These are phyloP conservation scores for Pulveroboletus sp. DNA, from an alignment of 768 basidiomycete genomes.

Conservation along the genomic window DNA sequence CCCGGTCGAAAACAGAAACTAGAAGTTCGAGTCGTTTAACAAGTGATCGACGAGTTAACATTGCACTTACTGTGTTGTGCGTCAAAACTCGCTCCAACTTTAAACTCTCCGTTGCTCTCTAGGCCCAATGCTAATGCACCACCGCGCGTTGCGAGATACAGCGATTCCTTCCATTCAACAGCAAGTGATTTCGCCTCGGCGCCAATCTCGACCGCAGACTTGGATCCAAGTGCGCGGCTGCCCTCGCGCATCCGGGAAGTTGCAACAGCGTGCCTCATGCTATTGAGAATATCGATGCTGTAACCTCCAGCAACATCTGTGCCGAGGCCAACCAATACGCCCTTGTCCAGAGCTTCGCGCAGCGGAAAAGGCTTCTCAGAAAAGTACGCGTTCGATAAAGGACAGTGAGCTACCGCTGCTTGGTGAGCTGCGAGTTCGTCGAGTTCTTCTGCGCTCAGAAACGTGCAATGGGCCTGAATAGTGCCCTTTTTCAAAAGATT, in stretches of 20 bases:
- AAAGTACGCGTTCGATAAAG: constrained; percentile 87
- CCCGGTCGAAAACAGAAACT: constrained; percentile 50
- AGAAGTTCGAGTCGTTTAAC: neutral
- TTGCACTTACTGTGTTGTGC: constrained; percentile 65
- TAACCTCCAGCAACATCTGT: constrained; percentile 89
- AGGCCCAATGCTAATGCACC: constrained; percentile 71
- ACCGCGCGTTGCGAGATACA: constrained; percentile 81
- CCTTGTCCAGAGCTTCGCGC: constrained; percentile 63
- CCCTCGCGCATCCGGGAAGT: constrained; percentile 71
- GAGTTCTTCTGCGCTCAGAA: constrained; percentile 54
- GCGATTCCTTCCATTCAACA: constrained; percentile 77
- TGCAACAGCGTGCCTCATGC: constrained; percentile 78
- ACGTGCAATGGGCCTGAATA: constrained; percentile 89
- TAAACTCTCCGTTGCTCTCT: constrained; percentile 48
- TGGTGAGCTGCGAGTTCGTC: constrained; percentile 45
- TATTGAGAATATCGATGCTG: constrained; percentile 68
- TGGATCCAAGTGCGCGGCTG: constrained; percentile 27
- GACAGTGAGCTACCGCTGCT: constrained; percentile 81
- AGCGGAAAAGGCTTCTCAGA: constrained; percentile 67
- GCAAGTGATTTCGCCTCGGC: constrained; percentile 33
- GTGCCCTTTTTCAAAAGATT: constrained; percentile 61
- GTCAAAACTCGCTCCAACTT: constrained; percentile 66
- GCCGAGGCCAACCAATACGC: constrained; percentile 76
- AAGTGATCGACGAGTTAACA: neutral
- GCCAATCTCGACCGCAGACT: neutral